Evolutionary conservation across 73 alveolate genomes (phyloP).

Genomic region (Tetrahymena elliotti): DNA sequence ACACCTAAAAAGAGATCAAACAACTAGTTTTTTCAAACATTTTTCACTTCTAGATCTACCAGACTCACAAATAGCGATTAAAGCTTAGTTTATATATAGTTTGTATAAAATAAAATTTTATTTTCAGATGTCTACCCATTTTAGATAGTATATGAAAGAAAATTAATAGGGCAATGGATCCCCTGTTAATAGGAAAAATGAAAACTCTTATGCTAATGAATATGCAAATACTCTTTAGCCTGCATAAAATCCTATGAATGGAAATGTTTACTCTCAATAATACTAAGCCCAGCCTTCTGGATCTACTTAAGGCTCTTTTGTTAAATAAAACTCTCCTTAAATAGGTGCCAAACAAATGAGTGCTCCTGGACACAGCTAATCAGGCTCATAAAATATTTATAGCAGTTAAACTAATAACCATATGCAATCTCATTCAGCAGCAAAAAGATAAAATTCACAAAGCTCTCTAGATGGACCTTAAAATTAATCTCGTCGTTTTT

Average conservation of each 20-base stretch:
- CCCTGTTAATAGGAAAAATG: neutral
- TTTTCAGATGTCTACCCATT: neutral
- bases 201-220: neutral
- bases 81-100: neutral
- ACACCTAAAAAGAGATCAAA: neutral
- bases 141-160: neutral
- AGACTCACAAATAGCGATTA: neutral
- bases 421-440: neutral
- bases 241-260: neutral
- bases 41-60: neutral
- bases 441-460: neutral
- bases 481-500: neutral
- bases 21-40: neutral
- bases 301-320: neutral
- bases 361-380: neutral
- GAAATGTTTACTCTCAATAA: neutral
- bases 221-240: neutral
- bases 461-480: neutral
- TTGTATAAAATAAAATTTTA: neutral
- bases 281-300: neutral
- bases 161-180: neutral
- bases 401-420: neutral
- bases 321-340: neutral
- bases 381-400: neutral
- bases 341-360: neutral